A percentile compares a stretch with the other conserved stretches of the same genome.
phyloP scores from a whole-genome alignment of 2,329 filamentous ascomycete genomes.

The Bisporella sp. region DNA sequence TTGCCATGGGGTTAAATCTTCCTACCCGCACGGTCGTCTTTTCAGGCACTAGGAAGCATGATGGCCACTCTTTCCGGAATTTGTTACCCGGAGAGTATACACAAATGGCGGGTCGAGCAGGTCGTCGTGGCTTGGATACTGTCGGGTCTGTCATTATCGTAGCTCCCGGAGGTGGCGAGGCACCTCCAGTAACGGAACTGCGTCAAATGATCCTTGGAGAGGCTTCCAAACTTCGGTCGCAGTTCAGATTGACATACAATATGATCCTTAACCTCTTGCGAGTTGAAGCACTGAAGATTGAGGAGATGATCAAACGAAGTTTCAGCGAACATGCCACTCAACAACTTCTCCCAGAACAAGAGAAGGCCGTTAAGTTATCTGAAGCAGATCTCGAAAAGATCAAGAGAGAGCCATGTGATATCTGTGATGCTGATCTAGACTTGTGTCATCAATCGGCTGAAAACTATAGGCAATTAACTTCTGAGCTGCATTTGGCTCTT shows the following conservation, averaged over 20 bases:
- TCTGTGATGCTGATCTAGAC: constrained; percentile 76
- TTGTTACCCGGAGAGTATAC: constrained; percentile 94
- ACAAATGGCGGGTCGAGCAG: constrained; percentile 95
- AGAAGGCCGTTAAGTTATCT: constrained; percentile 86
- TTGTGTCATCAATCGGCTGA: constrained; percentile 76
- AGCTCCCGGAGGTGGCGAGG: constrained; percentile 71
- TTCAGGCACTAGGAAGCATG: constrained; percentile 93
- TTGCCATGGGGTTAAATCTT: constrained; percentile 95
- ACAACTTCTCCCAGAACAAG: constrained; percentile 86
- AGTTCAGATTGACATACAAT: constrained; percentile 97
- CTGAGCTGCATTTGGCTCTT: constrained; percentile 70
- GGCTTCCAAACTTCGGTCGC: constrained; percentile 88
- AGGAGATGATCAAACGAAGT: constrained; percentile 99
- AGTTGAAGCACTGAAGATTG: constrained; percentile 94
- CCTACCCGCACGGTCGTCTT: constrained; percentile 96
- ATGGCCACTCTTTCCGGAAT: constrained; percentile 86
- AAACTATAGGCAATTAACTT: constrained; percentile 71
- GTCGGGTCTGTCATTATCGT: constrained; percentile 95
- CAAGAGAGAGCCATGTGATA: constrained; percentile 74
- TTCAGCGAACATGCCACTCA: constrained; percentile 98
- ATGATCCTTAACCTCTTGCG: constrained; percentile 96
- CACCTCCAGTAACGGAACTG: constrained; percentile 75
- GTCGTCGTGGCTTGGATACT: constrained; percentile 83
- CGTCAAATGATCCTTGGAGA: constrained; percentile 94
- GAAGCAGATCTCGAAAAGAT: constrained; percentile 89